Evolutionary conservation across 768 basidiomycete genomes (phyloP).

Genomic region (Ramaria rubella): DNA sequence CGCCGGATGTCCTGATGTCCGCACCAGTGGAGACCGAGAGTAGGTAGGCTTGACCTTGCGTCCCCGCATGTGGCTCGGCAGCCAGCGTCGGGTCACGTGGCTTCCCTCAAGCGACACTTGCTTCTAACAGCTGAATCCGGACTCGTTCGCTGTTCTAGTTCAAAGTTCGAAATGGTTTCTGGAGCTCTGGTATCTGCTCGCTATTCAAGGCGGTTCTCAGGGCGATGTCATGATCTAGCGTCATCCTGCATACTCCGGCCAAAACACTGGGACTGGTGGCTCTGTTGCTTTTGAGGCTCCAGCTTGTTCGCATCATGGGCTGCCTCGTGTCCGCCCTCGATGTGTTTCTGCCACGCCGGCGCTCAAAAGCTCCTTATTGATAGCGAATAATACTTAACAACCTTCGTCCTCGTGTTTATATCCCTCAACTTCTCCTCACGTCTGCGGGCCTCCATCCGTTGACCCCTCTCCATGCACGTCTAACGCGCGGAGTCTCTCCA

Average conservation of each 20-base stretch:
- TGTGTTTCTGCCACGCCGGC: conserved; percentile 2
- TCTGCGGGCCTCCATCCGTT: neutral
- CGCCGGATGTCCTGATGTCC: no score
- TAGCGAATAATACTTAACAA: neutral
- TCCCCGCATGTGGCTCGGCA: no score
- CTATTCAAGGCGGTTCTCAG: no score
- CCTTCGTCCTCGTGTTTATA: conserved; percentile 1
- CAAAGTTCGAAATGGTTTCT: no score
- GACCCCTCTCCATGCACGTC: conserved; percentile 1
- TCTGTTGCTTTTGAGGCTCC: neutral
- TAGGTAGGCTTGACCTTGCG: no score
- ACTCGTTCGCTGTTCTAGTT: no score
- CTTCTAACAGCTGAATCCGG: no score
- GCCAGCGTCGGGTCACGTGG: no score
- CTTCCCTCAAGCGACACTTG: no score
- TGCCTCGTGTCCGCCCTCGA: conserved; percentile 4
- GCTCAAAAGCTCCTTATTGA: neutral
- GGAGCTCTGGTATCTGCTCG: no score
- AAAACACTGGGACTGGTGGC: neutral
- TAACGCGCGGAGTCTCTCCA: conserved; percentile 1
- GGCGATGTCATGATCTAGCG: no score
- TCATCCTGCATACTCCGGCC: neutral
- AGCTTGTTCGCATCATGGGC: neutral
- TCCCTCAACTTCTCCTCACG: neutral
- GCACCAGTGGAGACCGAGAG: no score